Base-by-base conservation (phyloP, 1,284 basidiomycete species). In the Malassezia equina region DNA sequence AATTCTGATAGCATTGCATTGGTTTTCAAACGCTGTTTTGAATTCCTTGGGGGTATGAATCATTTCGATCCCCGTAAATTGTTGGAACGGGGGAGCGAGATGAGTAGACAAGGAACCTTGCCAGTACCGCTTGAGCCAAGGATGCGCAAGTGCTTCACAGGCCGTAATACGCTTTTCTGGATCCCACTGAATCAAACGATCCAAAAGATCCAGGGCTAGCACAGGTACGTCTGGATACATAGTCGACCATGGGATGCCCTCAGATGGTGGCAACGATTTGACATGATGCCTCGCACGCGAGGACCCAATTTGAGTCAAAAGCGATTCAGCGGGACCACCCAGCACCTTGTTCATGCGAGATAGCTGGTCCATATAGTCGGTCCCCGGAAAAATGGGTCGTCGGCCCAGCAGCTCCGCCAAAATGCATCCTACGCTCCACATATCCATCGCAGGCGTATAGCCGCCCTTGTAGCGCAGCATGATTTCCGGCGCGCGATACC, bases 341-440 rank as follows among this genome's bases (percentile, higher is more conserved):
- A 74, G 65, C 19, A 74, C 60, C 29, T 62, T 63, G 58, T 69
- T 62, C 60, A 74, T 74, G 41, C 67, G 59, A 6, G 64, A 62
- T 17, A 74, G 69, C 52, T 74, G 71, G 47, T 74, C 70, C 51
- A 71, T 69, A 51, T 71, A 73, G 60, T 74, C 70, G 47, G 71
- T 66, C 47, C 71, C 71, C 21, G 67, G 62, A 59, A 71, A 74
- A 50, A 74, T 59, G 36, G 71, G 71, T 24, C 62, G 61, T 15
- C 71, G 67, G 0, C 58, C 63, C 27, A 73, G 60, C 40, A 74
- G 60, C 53, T 73, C 70, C 11, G 71, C 71, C 33, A 74, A 59
- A 46, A 74, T 74, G 59, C 71, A 74, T 1, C 71, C 71, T 19
- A 70, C 66, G 27, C 65, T 66, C 71, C 71, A 74, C 61, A 74